These are phyloP conservation scores for Arabidopsis hybrid DNA, from an alignment of 441 rosid genomes.

Conservation along the genomic window DNA sequence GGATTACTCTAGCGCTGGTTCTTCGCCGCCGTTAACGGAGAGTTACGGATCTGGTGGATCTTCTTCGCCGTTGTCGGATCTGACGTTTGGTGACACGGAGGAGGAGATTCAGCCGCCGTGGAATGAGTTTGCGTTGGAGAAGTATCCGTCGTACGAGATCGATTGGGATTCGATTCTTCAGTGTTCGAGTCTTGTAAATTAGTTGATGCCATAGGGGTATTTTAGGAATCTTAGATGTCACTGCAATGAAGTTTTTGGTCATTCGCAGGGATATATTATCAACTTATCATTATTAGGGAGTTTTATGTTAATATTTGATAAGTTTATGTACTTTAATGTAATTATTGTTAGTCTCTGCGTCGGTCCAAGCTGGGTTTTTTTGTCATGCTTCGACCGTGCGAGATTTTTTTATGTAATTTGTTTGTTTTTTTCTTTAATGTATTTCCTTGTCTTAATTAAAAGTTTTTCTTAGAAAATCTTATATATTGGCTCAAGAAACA, in stretches of 20 bases:
- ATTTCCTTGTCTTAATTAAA: not conserved
- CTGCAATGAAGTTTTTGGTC: conserved; percentile 58
- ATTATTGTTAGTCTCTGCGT: conserved; percentile 28
- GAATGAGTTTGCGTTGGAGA: conserved; percentile 62
- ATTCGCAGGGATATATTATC: conserved; percentile 15
- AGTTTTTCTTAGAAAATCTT: not conserved
- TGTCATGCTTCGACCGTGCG: conserved; percentile 53
- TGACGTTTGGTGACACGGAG: conserved; percentile 50
- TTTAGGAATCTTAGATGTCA: conserved; percentile 28
- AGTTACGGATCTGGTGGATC: conserved; percentile 65
- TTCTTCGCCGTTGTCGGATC: conserved; percentile 50
- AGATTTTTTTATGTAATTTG: conserved; percentile 26
- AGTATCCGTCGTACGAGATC: conserved; percentile 65
- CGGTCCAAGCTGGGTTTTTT: conserved; percentile 51
- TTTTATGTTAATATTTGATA: conserved; percentile 17
- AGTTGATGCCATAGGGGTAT: conserved; percentile 26
- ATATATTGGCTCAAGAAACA: not conserved
- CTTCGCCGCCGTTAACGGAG: conserved; percentile 58
- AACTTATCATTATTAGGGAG: conserved; percentile 41
- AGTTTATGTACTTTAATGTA: conserved; percentile 21
- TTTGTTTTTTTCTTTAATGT: not conserved
- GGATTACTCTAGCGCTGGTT: conserved; percentile 47
- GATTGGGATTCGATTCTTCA: conserved; percentile 62
- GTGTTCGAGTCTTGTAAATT: conserved; percentile 33
- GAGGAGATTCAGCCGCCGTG: conserved; percentile 45